A percentile compares a stretch with the other conserved stretches of the same genome.
These are phyloP conservation scores for Waitea zeae DNA, from an alignment of 1,284 basidiomycete genomes.

Conservation along the genomic window DNA sequence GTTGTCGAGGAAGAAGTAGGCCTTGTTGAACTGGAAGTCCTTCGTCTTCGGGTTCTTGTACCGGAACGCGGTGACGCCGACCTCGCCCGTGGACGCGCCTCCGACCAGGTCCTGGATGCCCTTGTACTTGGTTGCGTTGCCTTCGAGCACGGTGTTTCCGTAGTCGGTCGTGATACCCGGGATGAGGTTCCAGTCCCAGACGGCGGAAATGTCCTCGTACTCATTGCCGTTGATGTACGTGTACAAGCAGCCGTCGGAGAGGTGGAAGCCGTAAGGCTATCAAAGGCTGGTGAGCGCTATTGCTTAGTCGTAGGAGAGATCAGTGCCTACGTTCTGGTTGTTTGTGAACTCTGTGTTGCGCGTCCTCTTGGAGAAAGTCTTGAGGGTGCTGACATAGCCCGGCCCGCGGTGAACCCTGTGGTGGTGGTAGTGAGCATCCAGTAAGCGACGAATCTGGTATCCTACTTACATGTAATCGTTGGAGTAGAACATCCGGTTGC, in stretches of 20 bases:
- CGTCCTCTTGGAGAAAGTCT: slow-evolving; percentile 47
- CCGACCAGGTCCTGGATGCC: slow-evolving; percentile 44
- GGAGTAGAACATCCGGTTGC: slow-evolving; percentile 48
- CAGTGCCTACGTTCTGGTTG: slow-evolving; percentile 31
- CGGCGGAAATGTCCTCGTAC: slow-evolving; percentile 49
- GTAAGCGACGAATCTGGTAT: too few species aligned
- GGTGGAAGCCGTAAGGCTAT: slow-evolving; percentile 45
- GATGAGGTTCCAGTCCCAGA: slow-evolving; percentile 60
- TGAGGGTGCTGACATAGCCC: slow-evolving; percentile 40
- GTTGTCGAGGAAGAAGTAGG: slow-evolving; percentile 53
- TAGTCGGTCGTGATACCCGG: slow-evolving; percentile 53
- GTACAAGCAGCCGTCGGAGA: slow-evolving; percentile 45
- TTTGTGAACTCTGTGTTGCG: slow-evolving; percentile 50
- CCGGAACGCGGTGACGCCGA: slow-evolving; percentile 40
- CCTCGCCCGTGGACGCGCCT: slow-evolving; percentile 34
- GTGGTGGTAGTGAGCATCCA: slow-evolving; percentile 12
- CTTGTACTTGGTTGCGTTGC: slow-evolving; percentile 18
- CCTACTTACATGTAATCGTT: slow-evolving; percentile 44
- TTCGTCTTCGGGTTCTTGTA: slow-evolving; percentile 42
- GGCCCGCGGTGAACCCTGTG: slow-evolving; percentile 45
- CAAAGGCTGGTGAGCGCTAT: slow-evolving; percentile 1
- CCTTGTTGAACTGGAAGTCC: slow-evolving; percentile 44
- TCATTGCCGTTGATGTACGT: slow-evolving; percentile 46
- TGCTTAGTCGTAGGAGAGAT: background rate
- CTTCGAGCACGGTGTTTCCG: slow-evolving; percentile 28